A percentile compares a stretch with the other conserved stretches of the same genome.
These are phyloP conservation scores for Metschnikowia lochheadii DNA, from an alignment of 805 yeast genomes.

Conservation along the genomic window DNA sequence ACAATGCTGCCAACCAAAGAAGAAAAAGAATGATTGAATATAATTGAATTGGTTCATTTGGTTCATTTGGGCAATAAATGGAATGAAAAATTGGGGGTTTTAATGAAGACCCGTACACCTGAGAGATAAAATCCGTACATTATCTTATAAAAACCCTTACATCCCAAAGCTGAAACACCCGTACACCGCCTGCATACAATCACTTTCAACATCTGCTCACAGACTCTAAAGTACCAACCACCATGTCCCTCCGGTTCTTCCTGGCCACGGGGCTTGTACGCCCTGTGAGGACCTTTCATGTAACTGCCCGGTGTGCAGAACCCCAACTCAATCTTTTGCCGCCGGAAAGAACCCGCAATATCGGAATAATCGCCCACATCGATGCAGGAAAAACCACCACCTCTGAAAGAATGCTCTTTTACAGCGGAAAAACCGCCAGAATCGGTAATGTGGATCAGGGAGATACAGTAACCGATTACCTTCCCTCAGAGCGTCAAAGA, in stretches of 20 bases:
- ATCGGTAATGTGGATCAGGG: constrained; percentile 96
- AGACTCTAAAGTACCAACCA: neutral
- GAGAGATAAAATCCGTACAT: too few relatives aligned
- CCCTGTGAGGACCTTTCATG: constrained; percentile 1
- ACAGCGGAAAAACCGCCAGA: constrained; percentile 71
- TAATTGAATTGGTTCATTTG: too few relatives aligned
- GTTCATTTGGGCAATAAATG: too few relatives aligned
- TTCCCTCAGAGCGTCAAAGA: constrained; percentile 84
- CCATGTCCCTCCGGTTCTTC: constrained; percentile 1
- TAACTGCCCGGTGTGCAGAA: constrained; percentile 1
- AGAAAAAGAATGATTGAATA: neutral
- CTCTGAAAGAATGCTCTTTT: constrained; percentile 91
- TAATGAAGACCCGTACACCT: too few relatives aligned
- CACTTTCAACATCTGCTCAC: too few relatives aligned
- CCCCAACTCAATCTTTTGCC: constrained; percentile 26
- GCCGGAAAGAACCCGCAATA: constrained; percentile 57
- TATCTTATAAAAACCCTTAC: too few relatives aligned
- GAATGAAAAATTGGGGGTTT: too few relatives aligned
- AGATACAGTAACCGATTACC: constrained; percentile 89
- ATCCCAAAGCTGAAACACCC: too few relatives aligned
- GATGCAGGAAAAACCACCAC: constrained; percentile 99
- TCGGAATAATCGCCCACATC: constrained; percentile 97
- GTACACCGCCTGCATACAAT: neutral
- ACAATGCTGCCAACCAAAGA: neutral
- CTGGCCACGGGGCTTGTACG: neutral